Evolutionary conservation across 495 filamentous ascomycete species (phyloP).

Genomic region (Jackrogersella minutella): DNA sequence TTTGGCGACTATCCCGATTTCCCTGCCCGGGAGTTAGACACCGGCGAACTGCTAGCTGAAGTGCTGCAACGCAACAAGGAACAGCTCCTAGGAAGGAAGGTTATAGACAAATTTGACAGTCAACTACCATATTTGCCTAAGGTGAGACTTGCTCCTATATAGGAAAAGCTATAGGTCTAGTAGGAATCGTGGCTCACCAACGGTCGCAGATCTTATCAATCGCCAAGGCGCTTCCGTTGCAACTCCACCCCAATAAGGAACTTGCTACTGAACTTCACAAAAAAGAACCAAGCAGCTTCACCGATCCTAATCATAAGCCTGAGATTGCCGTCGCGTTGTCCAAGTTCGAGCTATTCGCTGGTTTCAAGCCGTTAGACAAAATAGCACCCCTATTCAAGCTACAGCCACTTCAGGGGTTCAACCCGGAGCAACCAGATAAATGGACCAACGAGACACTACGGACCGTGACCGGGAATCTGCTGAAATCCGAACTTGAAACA

Average conservation of each 20-base stretch:
- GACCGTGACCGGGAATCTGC: slow-evolving; percentile 62
- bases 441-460: slow-evolving; percentile 71
- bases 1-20: slow-evolving; percentile 81
- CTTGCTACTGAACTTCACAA: slow-evolving; percentile 70
- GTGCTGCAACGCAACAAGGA: slow-evolving; percentile 71
- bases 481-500: slow-evolving; percentile 60
- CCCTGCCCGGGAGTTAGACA: slow-evolving; percentile 68
- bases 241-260: slow-evolving; percentile 76
- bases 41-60: slow-evolving; percentile 69
- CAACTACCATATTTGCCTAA: slow-evolving; percentile 81
- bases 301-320: slow-evolving; percentile 81
- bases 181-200: not conserved
- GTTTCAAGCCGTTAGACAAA: slow-evolving; percentile 71
- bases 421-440: slow-evolving; percentile 51
- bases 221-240: slow-evolving; percentile 79
- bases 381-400: slow-evolving; percentile 66
- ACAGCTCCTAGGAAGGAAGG: slow-evolving; percentile 67
- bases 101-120: slow-evolving; percentile 68
- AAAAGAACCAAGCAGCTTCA: slow-evolving; percentile 69
- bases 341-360: slow-evolving; percentile 82
- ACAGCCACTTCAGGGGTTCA: slow-evolving; percentile 59
- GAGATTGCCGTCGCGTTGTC: slow-evolving; percentile 80
- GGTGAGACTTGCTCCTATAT: slow-evolving; percentile 46
- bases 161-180: not conserved
- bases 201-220: slow-evolving; percentile 72